phyloP scores from a whole-genome alignment of 169 alveolate species.

The Plasmodium reichenowi region DNA sequence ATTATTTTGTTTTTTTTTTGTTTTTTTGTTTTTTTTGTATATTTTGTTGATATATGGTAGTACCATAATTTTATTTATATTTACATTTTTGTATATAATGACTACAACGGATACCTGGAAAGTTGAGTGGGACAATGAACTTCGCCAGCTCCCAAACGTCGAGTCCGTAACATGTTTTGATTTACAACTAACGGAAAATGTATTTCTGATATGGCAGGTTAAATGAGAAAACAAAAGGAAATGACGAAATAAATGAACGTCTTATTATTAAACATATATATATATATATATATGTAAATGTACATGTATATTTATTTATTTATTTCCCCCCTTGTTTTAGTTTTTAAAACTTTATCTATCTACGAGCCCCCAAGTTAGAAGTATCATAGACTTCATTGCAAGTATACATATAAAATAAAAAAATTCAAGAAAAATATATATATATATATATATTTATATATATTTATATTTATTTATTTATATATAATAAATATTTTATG shows the following conservation, averaged over 20 bases:
- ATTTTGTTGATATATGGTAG: background rate
- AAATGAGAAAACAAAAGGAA: background rate
- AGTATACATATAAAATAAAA: slow-evolving; percentile 28
- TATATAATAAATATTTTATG: too few species aligned
- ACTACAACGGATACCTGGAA: slow-evolving; percentile 28
- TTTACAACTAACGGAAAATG: slow-evolving; percentile 68
- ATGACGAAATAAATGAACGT: too few species aligned
- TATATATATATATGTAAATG: too few species aligned
- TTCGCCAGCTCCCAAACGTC: slow-evolving; percentile 67
- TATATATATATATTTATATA: too few species aligned
- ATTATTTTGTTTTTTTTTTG: background rate
- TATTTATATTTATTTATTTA: too few species aligned
- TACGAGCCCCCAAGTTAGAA: slow-evolving; percentile 61
- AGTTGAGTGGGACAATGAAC: slow-evolving; percentile 75
- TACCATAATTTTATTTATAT: background rate
- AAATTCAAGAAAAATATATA: slow-evolving; percentile 1
- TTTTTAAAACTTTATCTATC: slow-evolving; percentile 73
- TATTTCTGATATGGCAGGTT: slow-evolving; percentile 77
- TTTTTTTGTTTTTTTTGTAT: slow-evolving; percentile 1
- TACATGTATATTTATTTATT: background rate
- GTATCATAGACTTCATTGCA: slow-evolving; percentile 65
- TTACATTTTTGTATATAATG: slow-evolving; percentile 27
- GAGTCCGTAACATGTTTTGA: slow-evolving; percentile 56
- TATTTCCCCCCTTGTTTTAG: slow-evolving; percentile 8
- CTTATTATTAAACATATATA: too few species aligned